Conservation (phyloP, 1,284 basidiomycete species). For the Irpex sp. region DNA sequence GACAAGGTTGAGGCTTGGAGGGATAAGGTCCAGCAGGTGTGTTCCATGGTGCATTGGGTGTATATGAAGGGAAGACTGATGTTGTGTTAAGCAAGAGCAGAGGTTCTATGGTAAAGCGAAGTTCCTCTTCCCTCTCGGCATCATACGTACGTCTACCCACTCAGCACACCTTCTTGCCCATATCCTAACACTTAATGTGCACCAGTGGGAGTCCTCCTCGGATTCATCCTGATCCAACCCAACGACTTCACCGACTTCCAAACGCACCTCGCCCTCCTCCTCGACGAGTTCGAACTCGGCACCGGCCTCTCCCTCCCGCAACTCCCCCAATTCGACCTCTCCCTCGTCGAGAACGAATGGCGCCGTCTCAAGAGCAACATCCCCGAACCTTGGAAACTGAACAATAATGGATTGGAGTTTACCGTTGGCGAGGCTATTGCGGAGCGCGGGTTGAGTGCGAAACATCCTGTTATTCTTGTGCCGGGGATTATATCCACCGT, state of each 20-base stretch:
- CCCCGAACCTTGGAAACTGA: conserved; percentile 78
- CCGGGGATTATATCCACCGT: conserved; percentile 81
- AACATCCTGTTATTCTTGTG: conserved; percentile 77
- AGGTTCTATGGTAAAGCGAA: conserved; percentile 32
- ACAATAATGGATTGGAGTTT: conserved; percentile 81
- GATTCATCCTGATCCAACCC: conserved; percentile 58
- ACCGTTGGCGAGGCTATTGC: conserved; percentile 74
- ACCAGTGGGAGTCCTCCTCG: conserved; percentile 65
- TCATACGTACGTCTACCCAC: conserved; percentile 45
- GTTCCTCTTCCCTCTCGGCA: conserved; percentile 46
- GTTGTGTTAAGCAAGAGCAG: conserved; percentile 5
- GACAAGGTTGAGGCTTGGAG: conserved; percentile 14
- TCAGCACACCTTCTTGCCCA: too few relatives aligned
- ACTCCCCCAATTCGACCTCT: conserved; percentile 54
- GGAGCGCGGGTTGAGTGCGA: conserved; percentile 62
- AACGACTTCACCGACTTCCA: conserved; percentile 50
- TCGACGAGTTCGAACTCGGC: conserved; percentile 44
- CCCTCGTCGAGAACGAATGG: conserved; percentile 68
- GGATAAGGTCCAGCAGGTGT: conserved; percentile 11
- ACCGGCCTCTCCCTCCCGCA: conserved; percentile 45
- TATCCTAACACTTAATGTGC: too few relatives aligned
- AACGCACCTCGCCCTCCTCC: conserved; percentile 34
- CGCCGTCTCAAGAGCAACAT: conserved; percentile 57
- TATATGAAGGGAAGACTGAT: neutral
- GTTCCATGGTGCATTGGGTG: neutral